Percentiles rank a stretch among this genome's conserved stretches.
Evolutionary conservation across 139 green algal genomes (phyloP).

Genomic region (Volvox reticuliferus): DNA sequence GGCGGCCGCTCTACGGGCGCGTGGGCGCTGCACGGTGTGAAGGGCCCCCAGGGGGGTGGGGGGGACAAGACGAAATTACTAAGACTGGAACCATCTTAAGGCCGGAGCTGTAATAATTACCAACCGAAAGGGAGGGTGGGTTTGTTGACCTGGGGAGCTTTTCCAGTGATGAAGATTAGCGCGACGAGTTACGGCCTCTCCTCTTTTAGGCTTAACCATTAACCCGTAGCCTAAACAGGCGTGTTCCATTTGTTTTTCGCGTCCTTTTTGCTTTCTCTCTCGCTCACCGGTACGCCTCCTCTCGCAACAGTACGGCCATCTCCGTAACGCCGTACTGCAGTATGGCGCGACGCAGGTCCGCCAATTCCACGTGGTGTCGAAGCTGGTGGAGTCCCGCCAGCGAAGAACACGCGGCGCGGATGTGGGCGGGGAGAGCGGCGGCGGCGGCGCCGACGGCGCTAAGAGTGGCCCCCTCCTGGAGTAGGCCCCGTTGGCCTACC

Average conservation of each 20-base stretch:
- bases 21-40: slow-evolving; percentile 18
- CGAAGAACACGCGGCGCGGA: neutral
- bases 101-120: too few relatives aligned
- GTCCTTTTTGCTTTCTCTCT: neutral
- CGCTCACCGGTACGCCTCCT: slow-evolving; percentile 50
- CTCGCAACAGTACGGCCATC: slow-evolving; percentile 56
- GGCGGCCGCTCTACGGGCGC: slow-evolving; percentile 29
- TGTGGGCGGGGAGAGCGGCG: slow-evolving; percentile 21
- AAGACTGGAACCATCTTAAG: too few relatives aligned
- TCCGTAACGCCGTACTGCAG: slow-evolving; percentile 50
- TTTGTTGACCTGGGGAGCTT: too few relatives aligned
- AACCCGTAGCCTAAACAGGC: too few relatives aligned
- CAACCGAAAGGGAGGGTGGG: too few relatives aligned
- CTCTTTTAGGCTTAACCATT: too few relatives aligned
- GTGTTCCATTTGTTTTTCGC: too few relatives aligned
- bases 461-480: slow-evolving; percentile 45
- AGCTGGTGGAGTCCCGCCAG: slow-evolving; percentile 52
- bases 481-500: slow-evolving; percentile 21
- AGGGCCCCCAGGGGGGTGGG: neutral
- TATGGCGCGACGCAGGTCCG: slow-evolving; percentile 49
- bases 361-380: slow-evolving; percentile 48
- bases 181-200: too few relatives aligned
- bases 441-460: slow-evolving; percentile 37
- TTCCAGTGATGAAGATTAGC: too few relatives aligned
- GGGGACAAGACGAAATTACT: too few relatives aligned